These are phyloP conservation scores for Termitomyces sp. DNA, from an alignment of 768 basidiomycete genomes.

Conservation along the genomic window DNA sequence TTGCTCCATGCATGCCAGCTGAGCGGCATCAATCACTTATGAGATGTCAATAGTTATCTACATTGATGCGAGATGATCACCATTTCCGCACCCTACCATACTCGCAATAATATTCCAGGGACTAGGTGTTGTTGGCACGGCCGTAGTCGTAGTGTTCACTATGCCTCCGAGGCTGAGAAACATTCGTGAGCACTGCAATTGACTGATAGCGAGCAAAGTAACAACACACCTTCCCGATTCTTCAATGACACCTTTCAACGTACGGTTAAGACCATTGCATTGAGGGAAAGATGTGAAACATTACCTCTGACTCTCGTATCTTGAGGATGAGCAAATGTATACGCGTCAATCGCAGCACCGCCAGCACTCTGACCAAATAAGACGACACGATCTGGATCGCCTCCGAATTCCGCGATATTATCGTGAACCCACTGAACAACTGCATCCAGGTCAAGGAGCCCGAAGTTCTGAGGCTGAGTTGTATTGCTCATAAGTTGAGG, in stretches of 20 bases:
- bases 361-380: constrained; percentile 39
- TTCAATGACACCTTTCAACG: constrained; percentile 27
- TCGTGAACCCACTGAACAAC: constrained; percentile 46
- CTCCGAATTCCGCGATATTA: constrained; percentile 45
- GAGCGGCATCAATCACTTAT: constrained; percentile 23
- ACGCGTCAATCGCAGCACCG: constrained; percentile 29
- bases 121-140: constrained; percentile 15
- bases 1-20: constrained; percentile 34
- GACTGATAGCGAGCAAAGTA: not conserved
- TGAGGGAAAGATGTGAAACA: not conserved
- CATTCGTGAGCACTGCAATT: not conserved
- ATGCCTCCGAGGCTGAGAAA: constrained; percentile 10
- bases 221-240: constrained; percentile 32
- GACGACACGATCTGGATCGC: constrained; percentile 34
- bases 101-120: constrained; percentile 30
- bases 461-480: constrained; percentile 33
- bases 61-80: constrained; percentile 14
- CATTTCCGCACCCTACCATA: constrained; percentile 31
- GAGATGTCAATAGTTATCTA: not conserved
- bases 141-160: constrained; percentile 7
- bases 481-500: constrained; percentile 28
- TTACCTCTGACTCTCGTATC: constrained; percentile 25
- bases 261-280: not conserved
- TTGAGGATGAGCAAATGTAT: constrained; percentile 31
- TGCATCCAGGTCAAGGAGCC: constrained; percentile 34